phyloP scores from a whole-genome alignment of 192 early-diverging fungal species.

The Piromyces sp. region DNA sequence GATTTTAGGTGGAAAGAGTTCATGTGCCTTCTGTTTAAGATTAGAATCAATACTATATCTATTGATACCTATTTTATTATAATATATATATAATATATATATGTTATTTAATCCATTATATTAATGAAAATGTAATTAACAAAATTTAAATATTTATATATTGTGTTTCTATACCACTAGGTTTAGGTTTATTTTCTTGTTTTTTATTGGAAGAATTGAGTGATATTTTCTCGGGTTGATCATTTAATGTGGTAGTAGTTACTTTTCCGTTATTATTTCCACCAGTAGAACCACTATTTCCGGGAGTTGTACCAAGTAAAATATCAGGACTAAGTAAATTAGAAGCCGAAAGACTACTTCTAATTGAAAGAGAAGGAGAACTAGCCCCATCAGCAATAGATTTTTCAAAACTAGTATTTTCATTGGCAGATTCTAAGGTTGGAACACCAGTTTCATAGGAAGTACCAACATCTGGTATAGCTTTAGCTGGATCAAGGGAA shows the following conservation, averaged over 20 bases:
- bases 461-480: background rate
- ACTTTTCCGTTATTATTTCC: background rate
- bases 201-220: background rate
- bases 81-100: too few relatives aligned
- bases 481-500: background rate
- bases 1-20: background rate
- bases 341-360: background rate
- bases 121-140: too few relatives aligned
- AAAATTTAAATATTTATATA: too few relatives aligned
- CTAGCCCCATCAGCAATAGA: background rate
- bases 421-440: background rate
- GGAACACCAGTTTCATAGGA: background rate
- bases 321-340: background rate
- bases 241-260: background rate
- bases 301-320: too few relatives aligned
- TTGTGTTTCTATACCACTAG: too few relatives aligned
- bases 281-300: too few relatives aligned
- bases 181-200: background rate
- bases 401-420: background rate
- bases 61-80: background rate
- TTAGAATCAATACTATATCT: background rate
- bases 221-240: background rate
- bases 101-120: too few relatives aligned
- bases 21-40: background rate
- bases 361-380: background rate